Base-by-base conservation (phyloP, 768 basidiomycete species). In the Tylopilus cervinicoccineus region DNA sequence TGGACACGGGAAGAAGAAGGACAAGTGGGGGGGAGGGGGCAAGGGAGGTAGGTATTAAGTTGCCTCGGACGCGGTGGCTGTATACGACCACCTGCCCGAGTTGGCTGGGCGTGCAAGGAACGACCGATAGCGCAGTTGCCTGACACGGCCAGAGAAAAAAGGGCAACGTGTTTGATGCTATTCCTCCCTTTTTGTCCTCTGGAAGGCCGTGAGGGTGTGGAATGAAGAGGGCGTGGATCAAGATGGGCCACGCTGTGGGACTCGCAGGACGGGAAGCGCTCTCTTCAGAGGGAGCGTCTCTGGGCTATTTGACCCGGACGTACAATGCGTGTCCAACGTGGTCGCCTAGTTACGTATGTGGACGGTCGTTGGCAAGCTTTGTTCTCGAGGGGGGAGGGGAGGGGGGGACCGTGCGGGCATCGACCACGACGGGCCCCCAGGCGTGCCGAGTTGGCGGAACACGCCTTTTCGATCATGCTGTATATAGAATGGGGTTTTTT, bases 101-200 rank as follows among this genome's bases (percentile, higher is more conserved):
- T 64, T 67, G 64, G 66, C 45, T 53, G 9, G 5, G 32, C 40
- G 56, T 57, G 52, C 55, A 55, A 28, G 55, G 19, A 48, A 47
- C 61, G 60, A 53, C 64, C 57, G 62, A 60, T 64, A 50, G 39
- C 50, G 48, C 54, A 44, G n/a, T 59, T 67, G 47, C 64, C 66
- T 65, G 55, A 50, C 67, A 57, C 55, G 63, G 65, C 48, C 55
- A 52, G n/a, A n/a, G n/a, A n/a, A n/a, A n/a, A n/a, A n/a, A 36
- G 49, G 20, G 54, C 54, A 69, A 67, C 65, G 65, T 67, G 67
- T 67, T 44, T 69, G 62, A 64, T 66, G 50, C 23, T 51, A 31
- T 17, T 38, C 54, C 33, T 42, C 43, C 59, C 58, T 32, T 34
- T 23, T 47, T 56, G 33, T 33, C 53, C 57, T 52, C 50, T 56